A percentile compares a stretch with the other conserved stretches of the same genome.
phyloP scores from a whole-genome alignment of 106 monocot genomes.

The Vanilla planifolia region DNA sequence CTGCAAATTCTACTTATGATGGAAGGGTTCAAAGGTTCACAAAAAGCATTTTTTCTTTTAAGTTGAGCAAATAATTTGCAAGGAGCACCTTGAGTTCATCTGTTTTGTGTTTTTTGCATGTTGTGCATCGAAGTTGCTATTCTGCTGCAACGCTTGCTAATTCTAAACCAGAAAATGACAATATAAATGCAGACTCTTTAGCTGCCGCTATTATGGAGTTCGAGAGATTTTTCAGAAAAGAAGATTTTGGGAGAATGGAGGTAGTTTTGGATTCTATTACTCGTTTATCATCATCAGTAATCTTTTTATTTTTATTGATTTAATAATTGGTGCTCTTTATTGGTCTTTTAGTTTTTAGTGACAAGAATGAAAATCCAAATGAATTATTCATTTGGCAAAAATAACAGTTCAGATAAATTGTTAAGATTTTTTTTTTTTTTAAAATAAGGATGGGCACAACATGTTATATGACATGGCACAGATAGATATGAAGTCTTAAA shows the following conservation, averaged over 20 bases:
- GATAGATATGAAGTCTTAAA: too few relatives aligned
- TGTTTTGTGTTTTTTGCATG: neutral
- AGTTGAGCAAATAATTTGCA: neutral
- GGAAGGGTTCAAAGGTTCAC: conserved; percentile 34
- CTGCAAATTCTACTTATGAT: neutral
- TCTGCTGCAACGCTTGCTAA: conserved; percentile 65
- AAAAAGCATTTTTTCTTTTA: neutral
- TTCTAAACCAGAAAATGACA: conserved; percentile 51
- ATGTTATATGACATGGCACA: too few relatives aligned
- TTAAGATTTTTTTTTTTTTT: too few relatives aligned
- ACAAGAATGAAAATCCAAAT: too few relatives aligned
- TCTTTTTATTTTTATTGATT: too few relatives aligned
- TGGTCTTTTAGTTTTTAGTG: too few relatives aligned
- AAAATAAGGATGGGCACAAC: too few relatives aligned
- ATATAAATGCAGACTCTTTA: conserved; percentile 51
- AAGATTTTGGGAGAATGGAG: conserved; percentile 95
- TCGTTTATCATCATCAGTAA: neutral
- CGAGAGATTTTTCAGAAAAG: conserved; percentile 87
- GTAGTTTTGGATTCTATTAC: conserved; percentile 20
- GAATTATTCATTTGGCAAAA: too few relatives aligned
- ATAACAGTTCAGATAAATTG: too few relatives aligned
- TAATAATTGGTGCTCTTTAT: too few relatives aligned
- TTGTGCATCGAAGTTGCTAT: conserved; percentile 42
- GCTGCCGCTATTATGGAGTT: conserved; percentile 76
- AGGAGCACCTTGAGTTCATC: too few relatives aligned